Conservation (phyloP, 2,329 filamentous ascomycete species). For the Fusarium devonianum region DNA sequence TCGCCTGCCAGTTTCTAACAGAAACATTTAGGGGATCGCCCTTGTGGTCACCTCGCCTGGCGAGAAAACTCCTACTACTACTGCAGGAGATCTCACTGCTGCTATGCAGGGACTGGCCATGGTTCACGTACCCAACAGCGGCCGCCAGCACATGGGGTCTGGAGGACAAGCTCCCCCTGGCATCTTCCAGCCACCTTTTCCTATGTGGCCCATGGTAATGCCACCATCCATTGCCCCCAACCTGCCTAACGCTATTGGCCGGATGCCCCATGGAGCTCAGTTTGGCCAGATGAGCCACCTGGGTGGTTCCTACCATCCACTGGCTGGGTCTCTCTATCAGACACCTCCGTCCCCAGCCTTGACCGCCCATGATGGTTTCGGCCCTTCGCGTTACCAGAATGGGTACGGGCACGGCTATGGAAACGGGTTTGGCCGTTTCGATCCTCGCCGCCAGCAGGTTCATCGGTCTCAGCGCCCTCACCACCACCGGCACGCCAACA, state of each 20-base stretch:
- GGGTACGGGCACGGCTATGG: background rate
- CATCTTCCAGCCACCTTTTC: conserved; percentile 37
- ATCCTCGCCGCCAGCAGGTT: conserved; percentile 28
- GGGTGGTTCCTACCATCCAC: conserved; percentile 42
- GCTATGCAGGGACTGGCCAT: conserved; percentile 34
- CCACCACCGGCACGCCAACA: conserved; percentile 41
- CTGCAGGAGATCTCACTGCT: conserved; percentile 7
- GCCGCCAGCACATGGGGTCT: conserved; percentile 13
- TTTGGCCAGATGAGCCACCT: conserved; percentile 42
- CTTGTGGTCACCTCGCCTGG: conserved; percentile 33
- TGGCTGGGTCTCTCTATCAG: conserved; percentile 43
- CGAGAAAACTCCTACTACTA: background rate
- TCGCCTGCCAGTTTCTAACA: background rate
- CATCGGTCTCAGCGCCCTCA: background rate
- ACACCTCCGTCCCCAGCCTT: conserved; percentile 46
- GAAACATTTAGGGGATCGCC: conserved; percentile 32
- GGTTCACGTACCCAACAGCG: conserved; percentile 10
- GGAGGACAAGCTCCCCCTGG: conserved; percentile 11
- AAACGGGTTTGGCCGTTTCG: conserved; percentile 17
- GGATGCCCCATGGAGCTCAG: conserved; percentile 26
- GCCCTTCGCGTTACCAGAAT: conserved; percentile 44
- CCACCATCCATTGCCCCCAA: conserved; percentile 43
- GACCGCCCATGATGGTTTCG: conserved; percentile 48
- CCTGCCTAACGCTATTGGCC: conserved; percentile 44
- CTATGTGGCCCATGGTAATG: conserved; percentile 41